Evolutionary conservation across 1,284 basidiomycete genomes (phyloP), one percentile per base, ranked within the genome.

Genomic region (Coriolopsis trogii): DNA sequence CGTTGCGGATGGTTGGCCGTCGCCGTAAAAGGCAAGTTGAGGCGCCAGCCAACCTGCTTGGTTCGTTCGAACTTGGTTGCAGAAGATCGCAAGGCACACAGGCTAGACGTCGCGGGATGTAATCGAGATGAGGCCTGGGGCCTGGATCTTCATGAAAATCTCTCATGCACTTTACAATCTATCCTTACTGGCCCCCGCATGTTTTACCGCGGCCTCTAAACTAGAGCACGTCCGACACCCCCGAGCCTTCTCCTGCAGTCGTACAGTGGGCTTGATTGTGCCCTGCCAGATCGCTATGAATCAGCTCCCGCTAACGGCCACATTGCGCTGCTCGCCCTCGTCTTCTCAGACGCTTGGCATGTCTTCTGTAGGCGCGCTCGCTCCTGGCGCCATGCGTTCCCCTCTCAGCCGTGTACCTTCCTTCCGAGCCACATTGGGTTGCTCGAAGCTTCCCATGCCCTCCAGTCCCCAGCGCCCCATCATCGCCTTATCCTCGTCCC

Each of bases 401-500:
- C 54, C 55, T 20, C 31, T 39, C 42, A 73, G 59, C 41, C 63
- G 61, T 16, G 56, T 46, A 8, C 68, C 73, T 67, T 88, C 86
- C 67, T 87, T 72, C 48, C 59, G 56, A 25, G 67, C 67, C 13
- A 71, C 69, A 52, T 73, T 77, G 18, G 68, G 65, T 62, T 89
- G 84, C 62, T 91, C 84, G 66, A 95, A 97, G 68, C 91, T 93
- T 51, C 77, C 76, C 92, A 98, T 94, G 23, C 95, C 94, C 51
- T 88, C 78, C 28, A 99, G 76, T 29, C 96, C 96, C 95, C 94
- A 98, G 51, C 94, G 83, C 6, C 71, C 77, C 79, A 98, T 90
- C 93, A 98, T 94, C 9, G 85, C 81, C 70, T 96, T 96, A 74
- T 99, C 96, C 80, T 89, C 88, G 63, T 95, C 91, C 92, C 91